Evolutionary conservation across 495 filamentous ascomycete genomes (phyloP), one percentile per base, ranked within the genome.

Genomic region (Hyaloscypha variabilis): DNA sequence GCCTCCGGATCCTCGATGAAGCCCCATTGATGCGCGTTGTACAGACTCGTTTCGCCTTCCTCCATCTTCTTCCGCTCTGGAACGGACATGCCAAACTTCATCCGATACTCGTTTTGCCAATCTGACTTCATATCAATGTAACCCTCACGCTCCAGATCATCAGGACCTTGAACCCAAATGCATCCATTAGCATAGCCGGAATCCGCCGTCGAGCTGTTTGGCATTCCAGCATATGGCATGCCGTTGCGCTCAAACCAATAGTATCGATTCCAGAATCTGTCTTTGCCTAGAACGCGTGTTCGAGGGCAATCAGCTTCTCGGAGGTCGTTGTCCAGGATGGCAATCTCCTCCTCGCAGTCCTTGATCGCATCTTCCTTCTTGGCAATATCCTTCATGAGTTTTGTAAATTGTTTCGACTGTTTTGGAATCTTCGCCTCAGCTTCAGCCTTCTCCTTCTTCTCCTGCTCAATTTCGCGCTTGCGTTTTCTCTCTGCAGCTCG

Each of bases 181-280:
- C 93, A 91, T 10, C 92, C 95, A 73, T 98, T 99, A 13, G 96
- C 93, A 72, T 97, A 99, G 13, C 84, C 86, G 23, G 94, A 92
- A 46, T 88, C 81, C 1, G 93, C 88, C 4, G 93, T 98, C 6
- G 93, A 97, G 77, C 92, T 95, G 66, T 85, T 82, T 0, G 93
- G 94, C 64, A 97, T 80, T 2, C 96, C 96, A 54, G 81, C 92
- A 73, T 92, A 97, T 1, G 95, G 96, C 95, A 98, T 97, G 29
- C 93, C 95, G 72, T 98, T 99, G 42, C 94, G 90, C 77, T 99
- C 95, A 74, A 97, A 97, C 94, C 94, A 99, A 82, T 93, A 97
- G 74, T 98, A 99, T 24, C 93, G 91, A 73, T 98, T 99, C 87
- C 92, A 97, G 80, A 96, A 99, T 26, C 95, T 86, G 74, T 99